phyloP scores from a whole-genome alignment of 768 basidiomycete genomes.

The Rhizopogon rudus region DNA sequence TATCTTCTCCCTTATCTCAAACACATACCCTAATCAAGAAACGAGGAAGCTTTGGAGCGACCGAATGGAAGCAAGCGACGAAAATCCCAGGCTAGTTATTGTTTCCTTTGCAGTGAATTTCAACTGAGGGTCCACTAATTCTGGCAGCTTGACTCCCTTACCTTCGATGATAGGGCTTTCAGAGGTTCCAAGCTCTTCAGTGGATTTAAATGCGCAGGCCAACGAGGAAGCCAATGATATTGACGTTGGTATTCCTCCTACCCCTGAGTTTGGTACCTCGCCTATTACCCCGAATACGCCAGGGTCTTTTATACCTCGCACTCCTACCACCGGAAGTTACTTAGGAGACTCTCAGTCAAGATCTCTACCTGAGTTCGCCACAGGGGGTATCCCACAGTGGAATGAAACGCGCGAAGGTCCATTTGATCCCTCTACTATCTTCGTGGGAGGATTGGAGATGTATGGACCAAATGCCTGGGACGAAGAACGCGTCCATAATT shows the following conservation, averaged over 20 bases:
- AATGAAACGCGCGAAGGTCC: conserved; percentile 24
- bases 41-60: conserved; percentile 22
- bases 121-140: neutral
- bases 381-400: conserved; percentile 17
- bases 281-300: conserved; percentile 49
- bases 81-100: neutral
- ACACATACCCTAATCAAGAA: conserved; percentile 19
- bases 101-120: neutral
- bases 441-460: conserved; percentile 72
- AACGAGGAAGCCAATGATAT: conserved; percentile 19
- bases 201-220: conserved; percentile 16
- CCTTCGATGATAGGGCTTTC: conserved; percentile 5
- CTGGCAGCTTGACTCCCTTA: neutral
- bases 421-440: conserved; percentile 64
- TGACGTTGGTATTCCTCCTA: conserved; percentile 31
- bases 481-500: conserved; percentile 50
- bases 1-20: conserved; percentile 33
- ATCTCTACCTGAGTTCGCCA: conserved; percentile 20
- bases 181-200: neutral
- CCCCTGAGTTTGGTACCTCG: conserved; percentile 42
- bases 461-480: conserved; percentile 63
- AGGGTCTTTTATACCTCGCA: conserved; percentile 42
- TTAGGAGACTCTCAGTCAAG: conserved; percentile 26
- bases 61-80: conserved; percentile 5
- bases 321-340: conserved; percentile 39